Conservation (phyloP, 1,139 yeast genomes). For the Yamadazyma diddensiae region DNA sequence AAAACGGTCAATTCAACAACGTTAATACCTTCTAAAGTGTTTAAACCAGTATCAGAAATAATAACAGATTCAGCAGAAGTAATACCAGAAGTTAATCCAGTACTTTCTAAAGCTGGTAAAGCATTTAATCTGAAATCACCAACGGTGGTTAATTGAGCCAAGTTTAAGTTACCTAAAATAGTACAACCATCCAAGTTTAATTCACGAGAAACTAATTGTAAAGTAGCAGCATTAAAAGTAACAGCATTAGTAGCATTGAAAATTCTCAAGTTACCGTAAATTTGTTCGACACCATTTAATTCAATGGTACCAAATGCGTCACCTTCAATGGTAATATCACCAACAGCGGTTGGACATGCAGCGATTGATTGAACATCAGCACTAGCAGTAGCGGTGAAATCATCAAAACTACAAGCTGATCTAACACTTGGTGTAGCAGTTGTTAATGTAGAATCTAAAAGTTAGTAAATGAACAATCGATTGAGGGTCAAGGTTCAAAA, state of each 20-base stretch:
- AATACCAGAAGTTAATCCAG: slow-evolving; percentile 74
- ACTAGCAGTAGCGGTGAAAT: slow-evolving; percentile 70
- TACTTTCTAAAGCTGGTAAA: slow-evolving; percentile 71
- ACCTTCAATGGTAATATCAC: slow-evolving; percentile 73
- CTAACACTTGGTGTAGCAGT: slow-evolving; percentile 50
- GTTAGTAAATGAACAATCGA: slow-evolving; percentile 7
- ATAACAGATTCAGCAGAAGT: slow-evolving; percentile 67
- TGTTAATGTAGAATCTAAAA: slow-evolving; percentile 42
- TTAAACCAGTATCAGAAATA: slow-evolving; percentile 85
- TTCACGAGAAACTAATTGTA: slow-evolving; percentile 71
- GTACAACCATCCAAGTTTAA: slow-evolving; percentile 65
- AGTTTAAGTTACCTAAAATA: slow-evolving; percentile 61
- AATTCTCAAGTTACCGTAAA: slow-evolving; percentile 73
- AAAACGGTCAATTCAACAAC: slow-evolving; percentile 69
- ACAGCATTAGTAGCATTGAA: slow-evolving; percentile 62
- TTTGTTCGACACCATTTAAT: slow-evolving; percentile 55
- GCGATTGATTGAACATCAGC: slow-evolving; percentile 71
- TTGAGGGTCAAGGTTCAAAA: neutral
- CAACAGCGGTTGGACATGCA: slow-evolving; percentile 76
- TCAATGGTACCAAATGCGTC: slow-evolving; percentile 52
- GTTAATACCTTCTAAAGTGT: slow-evolving; percentile 76
- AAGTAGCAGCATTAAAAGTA: slow-evolving; percentile 71
- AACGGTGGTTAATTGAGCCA: slow-evolving; percentile 79
- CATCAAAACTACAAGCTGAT: slow-evolving; percentile 54
- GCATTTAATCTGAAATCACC: slow-evolving; percentile 78